Evolutionary conservation across 257 asterid species (phyloP).

Genomic region (Solanum boliviense): DNA sequence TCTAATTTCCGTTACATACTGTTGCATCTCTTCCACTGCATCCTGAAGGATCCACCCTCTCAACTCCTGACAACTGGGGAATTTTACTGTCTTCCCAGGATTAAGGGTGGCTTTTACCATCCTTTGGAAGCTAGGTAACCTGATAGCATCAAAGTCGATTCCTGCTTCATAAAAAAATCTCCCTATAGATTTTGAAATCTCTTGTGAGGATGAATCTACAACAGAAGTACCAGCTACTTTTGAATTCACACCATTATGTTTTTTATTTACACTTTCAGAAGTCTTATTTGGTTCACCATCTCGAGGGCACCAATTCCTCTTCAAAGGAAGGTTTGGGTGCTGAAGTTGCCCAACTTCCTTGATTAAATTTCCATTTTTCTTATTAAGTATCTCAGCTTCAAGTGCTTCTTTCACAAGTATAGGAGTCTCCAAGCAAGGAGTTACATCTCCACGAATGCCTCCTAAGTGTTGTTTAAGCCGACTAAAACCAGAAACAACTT

Average conservation of each 20-base stretch:
- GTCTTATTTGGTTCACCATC: not conserved
- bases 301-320: conserved; percentile 6
- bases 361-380: conserved; percentile 1
- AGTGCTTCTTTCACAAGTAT: conserved; percentile 3
- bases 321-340: not conserved
- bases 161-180: conserved; percentile 42
- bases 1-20: conserved; percentile 17
- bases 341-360: conserved; percentile 4
- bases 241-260: not conserved
- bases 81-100: not conserved
- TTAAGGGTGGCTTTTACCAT: conserved; percentile 19
- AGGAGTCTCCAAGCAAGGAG: conserved; percentile 9
- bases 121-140: conserved; percentile 26
- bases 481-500: conserved; percentile 5
- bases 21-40: conserved; percentile 21
- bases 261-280: not conserved
- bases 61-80: conserved; percentile 42
- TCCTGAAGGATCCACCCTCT: conserved; percentile 44
- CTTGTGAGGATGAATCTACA: conserved; percentile 1
- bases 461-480: conserved; percentile 15
- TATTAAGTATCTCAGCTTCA: conserved; percentile 9
- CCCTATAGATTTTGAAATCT: conserved; percentile 20
- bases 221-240: not conserved
- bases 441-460: conserved; percentile 13
- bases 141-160: conserved; percentile 18